Evolutionary conservation across 805 yeast species (phyloP).

Genomic region (Isabelozyma heimii): DNA sequence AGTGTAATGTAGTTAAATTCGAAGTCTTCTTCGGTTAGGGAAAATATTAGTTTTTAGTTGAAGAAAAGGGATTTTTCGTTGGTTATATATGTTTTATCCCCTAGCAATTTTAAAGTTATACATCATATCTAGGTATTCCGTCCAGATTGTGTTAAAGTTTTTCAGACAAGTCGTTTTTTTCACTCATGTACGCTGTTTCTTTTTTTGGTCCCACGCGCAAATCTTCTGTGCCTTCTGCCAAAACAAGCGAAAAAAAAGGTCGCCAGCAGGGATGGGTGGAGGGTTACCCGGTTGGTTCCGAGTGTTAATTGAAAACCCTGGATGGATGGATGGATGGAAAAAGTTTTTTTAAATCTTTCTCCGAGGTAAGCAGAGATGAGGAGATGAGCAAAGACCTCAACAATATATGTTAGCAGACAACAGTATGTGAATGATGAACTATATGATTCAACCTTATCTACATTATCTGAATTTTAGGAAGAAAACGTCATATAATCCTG

Average conservation of each 20-base stretch:
- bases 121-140: background rate
- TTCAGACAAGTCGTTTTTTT: too few relatives aligned
- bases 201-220: background rate
- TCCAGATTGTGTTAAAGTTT: background rate
- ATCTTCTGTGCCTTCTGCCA: background rate
- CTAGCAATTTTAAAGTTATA: background rate
- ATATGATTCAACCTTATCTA: constrained; percentile 15
- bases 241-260: background rate
- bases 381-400: too few relatives aligned
- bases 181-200: background rate
- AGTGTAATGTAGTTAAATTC: too few relatives aligned
- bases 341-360: background rate
- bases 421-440: constrained; percentile 9
- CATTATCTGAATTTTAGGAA: constrained; percentile 13
- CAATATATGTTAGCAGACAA: background rate
- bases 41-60: background rate
- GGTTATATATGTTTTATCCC: background rate
- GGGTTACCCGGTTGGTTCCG: background rate
- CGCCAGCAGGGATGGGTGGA: background rate
- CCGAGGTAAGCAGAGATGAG: background rate
- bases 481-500: constrained; percentile 5
- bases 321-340: background rate
- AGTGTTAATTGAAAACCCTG: background rate
- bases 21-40: too few relatives aligned
- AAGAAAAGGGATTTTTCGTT: background rate